Evolutionary conservation across 495 filamentous ascomycete genomes (phyloP).

Genomic region (Penicillium angulare): DNA sequence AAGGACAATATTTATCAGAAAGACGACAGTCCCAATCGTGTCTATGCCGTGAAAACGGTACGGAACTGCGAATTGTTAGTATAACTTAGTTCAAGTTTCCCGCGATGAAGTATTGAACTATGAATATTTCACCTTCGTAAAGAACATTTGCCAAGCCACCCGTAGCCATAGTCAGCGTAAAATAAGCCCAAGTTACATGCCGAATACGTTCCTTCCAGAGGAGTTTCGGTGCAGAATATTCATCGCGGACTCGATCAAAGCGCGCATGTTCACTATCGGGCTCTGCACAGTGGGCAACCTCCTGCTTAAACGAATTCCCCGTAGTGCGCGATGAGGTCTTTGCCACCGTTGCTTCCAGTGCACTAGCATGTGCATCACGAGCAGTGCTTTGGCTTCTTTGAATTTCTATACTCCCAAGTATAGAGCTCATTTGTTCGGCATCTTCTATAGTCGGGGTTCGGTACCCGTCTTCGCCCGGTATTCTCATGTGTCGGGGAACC

Average conservation of each 20-base stretch:
- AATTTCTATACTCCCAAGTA: slow-evolving; percentile 6
- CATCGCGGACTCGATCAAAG: slow-evolving; percentile 13
- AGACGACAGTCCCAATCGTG: slow-evolving; percentile 69
- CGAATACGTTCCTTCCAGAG: slow-evolving; percentile 50
- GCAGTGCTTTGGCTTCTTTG: slow-evolving; percentile 11
- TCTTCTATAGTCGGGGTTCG: slow-evolving; percentile 52
- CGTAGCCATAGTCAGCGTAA: slow-evolving; percentile 78
- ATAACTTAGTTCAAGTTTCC: too few species aligned
- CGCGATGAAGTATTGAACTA: too few species aligned
- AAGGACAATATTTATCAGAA: slow-evolving; percentile 71
- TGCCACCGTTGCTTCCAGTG: slow-evolving; percentile 29
- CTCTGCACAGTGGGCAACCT: slow-evolving; percentile 1
- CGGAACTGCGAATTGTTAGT: slow-evolving; percentile 49
- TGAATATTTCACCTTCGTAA: slow-evolving; percentile 61
- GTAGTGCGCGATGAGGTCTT: slow-evolving; percentile 20
- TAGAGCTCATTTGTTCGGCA: slow-evolving; percentile 30
- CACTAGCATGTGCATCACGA: slow-evolving; percentile 34
- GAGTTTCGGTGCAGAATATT: slow-evolving; percentile 21
- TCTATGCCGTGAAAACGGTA: slow-evolving; percentile 68
- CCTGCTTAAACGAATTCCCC: slow-evolving; percentile 4
- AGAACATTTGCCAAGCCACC: slow-evolving; percentile 81
- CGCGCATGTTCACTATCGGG: slow-evolving; percentile 14
- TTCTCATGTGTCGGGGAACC: slow-evolving; percentile 38
- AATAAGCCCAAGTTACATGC: slow-evolving; percentile 66
- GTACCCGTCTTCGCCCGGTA: slow-evolving; percentile 47